Evolutionary conservation across 805 yeast species (phyloP).

Genomic region (Cyberlindnera mycetangii): DNA sequence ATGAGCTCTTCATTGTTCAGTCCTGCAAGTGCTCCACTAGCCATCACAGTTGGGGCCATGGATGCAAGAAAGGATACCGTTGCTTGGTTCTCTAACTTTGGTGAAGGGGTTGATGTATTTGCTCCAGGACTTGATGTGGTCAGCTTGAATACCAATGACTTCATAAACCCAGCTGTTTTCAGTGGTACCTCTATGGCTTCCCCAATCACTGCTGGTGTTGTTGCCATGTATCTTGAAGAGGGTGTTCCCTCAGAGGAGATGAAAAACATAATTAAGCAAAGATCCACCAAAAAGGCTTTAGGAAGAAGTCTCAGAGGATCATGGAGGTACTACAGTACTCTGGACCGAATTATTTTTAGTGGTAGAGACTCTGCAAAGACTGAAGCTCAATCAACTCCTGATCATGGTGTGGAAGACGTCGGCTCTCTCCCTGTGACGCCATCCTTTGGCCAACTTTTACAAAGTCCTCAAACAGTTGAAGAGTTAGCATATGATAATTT

Average conservation of each 20-base stretch:
- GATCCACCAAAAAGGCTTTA: conserved; percentile 38
- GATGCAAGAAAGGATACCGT: conserved; percentile 66
- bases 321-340: conserved; percentile 17
- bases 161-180: conserved; percentile 27
- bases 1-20: conserved; percentile 73
- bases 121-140: conserved; percentile 74
- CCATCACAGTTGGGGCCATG: conserved; percentile 84
- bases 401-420: conserved; percentile 1
- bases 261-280: conserved; percentile 36
- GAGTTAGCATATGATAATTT: neutral
- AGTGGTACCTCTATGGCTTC: conserved; percentile 85
- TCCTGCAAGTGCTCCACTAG: conserved; percentile 74
- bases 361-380: conserved; percentile 9
- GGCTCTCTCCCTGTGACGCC: conserved; percentile 4
- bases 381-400: conserved; percentile 1
- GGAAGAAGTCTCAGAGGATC: conserved; percentile 4
- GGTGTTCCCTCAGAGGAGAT: conserved; percentile 45
- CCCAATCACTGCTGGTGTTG: conserved; percentile 66
- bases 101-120: conserved; percentile 76
- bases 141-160: conserved; percentile 43
- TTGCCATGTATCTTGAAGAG: conserved; percentile 51
- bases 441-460: conserved; percentile 3
- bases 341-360: conserved; percentile 14
- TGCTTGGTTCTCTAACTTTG: conserved; percentile 86
- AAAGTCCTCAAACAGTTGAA: neutral